Base-by-base conservation (phyloP, 257 asterid genomes). In the Mitragyna speciosa region DNA sequence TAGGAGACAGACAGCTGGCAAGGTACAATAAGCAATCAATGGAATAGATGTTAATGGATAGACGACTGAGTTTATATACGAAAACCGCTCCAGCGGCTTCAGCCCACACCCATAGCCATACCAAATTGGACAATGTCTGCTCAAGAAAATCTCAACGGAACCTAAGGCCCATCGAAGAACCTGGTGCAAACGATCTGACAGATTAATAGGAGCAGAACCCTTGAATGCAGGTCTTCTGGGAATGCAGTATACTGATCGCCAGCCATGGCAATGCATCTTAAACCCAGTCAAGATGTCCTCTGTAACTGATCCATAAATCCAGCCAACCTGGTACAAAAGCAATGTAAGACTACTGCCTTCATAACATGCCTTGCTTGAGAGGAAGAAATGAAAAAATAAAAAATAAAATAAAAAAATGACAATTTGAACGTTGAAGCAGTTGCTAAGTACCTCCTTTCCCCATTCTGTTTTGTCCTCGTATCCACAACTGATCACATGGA, bases 111-210 rank as follows among this genome's bases (percentile, higher is more conserved):
- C 96, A 56, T 92, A 95, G 56, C 99, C 99, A 61, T 95, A 95
- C 99, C 99, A 95, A 78, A 95, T 90, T 6, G 99, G 99, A 81
- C 99, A 95, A 77, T 95, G 99, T 75, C 92, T 90, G 84, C 99
- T 95, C 89, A 93, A 82, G 31, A 95, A 75, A 80, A 95, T 95
- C 73, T 95, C 99, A 22, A 95, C 98, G 7, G 99, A 95, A 30
- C 99, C 99, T 87, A 95, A 87, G 14, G 99, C 98, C 98, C 98
- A 95, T 16, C 98, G 97, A 72, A 95, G 98, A 79, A 95, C 98
- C 72, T 95, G 98, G 82, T 95, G 98, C 85, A 95, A 82, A 88
- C 98, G 98, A 86, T 94, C 98, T 2, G 98, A 91, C 70, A 94
- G 95, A 89, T 94, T 94, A 88, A 94, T 94, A 11, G 97, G 98